Conservation (phyloP, 805 yeast species). For the Starmerella gropengiesseri region DNA sequence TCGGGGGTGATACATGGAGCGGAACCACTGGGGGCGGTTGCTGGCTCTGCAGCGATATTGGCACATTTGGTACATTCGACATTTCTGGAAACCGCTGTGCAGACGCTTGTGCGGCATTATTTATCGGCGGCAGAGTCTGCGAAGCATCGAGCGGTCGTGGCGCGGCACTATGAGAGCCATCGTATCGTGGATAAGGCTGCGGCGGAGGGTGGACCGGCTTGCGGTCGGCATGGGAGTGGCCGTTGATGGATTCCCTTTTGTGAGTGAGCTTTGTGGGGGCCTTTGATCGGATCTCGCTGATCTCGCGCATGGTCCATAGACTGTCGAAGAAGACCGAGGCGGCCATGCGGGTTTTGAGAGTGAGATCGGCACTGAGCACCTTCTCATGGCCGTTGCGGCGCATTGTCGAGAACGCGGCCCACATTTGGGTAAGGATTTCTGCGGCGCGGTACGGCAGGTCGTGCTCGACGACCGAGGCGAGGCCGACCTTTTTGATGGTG, state of each 20-base stretch:
- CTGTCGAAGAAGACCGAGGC: slow-evolving; percentile 91
- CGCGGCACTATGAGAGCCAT: no score
- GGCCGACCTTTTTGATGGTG: slow-evolving; percentile 41
- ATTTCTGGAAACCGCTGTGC: no score
- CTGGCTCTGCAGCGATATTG: no score
- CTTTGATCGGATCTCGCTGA: slow-evolving; percentile 58
- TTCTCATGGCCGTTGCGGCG: slow-evolving; percentile 33
- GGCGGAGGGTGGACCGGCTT: neutral
- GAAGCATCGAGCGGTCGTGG: no score
- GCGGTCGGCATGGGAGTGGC: neutral
- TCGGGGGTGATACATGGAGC: no score
- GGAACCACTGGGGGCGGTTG: no score
- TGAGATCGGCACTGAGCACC: slow-evolving; percentile 26
- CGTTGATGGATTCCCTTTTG: neutral
- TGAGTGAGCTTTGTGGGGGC: slow-evolving; percentile 29
- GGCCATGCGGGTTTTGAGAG: slow-evolving; percentile 72
- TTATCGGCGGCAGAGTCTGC: no score
- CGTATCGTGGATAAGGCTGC: neutral
- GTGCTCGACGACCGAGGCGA: slow-evolving; percentile 78
- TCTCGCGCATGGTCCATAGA: slow-evolving; percentile 69
- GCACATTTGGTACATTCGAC: no score
- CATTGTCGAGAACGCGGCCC: slow-evolving; percentile 72
- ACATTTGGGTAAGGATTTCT: slow-evolving; percentile 86
- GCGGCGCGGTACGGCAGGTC: slow-evolving; percentile 89
- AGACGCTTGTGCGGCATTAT: no score